Conservation (phyloP, 257 asterid species). For the Solanum phureja region DNA sequence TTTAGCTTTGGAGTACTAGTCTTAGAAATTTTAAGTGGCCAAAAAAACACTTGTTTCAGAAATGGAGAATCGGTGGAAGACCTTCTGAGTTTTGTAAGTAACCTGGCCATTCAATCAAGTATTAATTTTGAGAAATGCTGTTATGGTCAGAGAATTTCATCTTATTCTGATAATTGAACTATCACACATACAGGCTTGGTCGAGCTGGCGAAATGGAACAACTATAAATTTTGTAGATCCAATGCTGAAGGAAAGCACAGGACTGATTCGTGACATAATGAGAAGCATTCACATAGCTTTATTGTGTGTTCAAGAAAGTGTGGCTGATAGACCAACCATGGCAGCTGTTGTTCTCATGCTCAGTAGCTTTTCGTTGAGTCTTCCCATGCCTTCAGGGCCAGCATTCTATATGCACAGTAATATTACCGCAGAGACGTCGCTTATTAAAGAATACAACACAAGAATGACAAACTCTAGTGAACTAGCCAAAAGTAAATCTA, state of each 20-base stretch:
- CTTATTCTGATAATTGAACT: neutral
- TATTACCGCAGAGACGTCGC: neutral
- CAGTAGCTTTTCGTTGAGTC: neutral
- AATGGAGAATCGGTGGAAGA: neutral
- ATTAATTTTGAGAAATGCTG: neutral
- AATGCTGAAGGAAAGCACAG: neutral
- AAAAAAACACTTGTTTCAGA: neutral
- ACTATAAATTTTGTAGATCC: conserved; percentile 9
- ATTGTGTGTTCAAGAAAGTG: conserved; percentile 23
- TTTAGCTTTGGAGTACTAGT: conserved; percentile 15
- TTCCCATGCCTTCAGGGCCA: conserved; percentile 13
- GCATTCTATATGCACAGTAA: neutral
- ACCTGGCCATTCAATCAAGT: neutral
- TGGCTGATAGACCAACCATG: conserved; percentile 18
- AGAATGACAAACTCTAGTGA: neutral
- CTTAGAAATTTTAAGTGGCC: neutral
- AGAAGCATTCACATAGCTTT: conserved; percentile 17
- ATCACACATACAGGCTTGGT: conserved; percentile 8
- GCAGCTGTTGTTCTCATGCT: conserved; percentile 22
- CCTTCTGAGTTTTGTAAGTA: conserved; percentile 2
- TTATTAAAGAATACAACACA: neutral
- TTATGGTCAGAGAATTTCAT: neutral
- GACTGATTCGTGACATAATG: conserved; percentile 1
- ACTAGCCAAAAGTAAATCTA: neutral
- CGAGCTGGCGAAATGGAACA: conserved; percentile 7